A percentile compares a stretch with the other conserved stretches of the same genome.
Conservation (phyloP, 352 stramenopile species). For the Globisporangium irregulare region DNA sequence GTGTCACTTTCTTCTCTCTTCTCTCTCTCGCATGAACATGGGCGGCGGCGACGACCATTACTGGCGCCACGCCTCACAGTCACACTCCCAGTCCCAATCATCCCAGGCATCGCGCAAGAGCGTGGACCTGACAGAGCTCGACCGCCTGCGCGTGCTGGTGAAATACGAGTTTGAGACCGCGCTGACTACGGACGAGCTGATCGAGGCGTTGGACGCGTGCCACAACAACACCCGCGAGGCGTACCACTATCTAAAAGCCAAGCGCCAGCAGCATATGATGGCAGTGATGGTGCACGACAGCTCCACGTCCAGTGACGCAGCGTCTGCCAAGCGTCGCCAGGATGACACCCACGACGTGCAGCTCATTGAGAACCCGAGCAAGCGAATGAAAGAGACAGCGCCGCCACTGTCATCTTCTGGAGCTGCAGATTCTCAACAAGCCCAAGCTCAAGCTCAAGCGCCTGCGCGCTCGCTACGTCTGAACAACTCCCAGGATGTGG, state of each 20-base stretch:
- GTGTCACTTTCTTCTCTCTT: neutral
- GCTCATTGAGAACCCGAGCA: slow-evolving; percentile 12
- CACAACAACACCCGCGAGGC: slow-evolving; percentile 47
- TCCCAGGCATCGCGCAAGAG: slow-evolving; percentile 15
- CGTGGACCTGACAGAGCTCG: slow-evolving; percentile 40
- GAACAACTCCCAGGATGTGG: slow-evolving; percentile 13
- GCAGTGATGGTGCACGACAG: neutral
- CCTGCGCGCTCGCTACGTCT: slow-evolving; percentile 5
- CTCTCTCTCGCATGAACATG: slow-evolving; percentile 12
- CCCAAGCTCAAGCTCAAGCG: neutral
- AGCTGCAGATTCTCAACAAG: neutral
- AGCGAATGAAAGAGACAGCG: slow-evolving; percentile 4
- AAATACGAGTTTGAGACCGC: slow-evolving; percentile 61
- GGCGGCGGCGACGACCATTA: slow-evolving; percentile 16
- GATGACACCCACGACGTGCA: neutral
- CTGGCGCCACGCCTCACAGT: slow-evolving; percentile 2
- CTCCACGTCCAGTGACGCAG: neutral
- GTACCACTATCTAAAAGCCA: slow-evolving; percentile 48
- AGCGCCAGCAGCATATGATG: slow-evolving; percentile 17
- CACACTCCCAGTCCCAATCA: neutral
- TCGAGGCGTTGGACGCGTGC: slow-evolving; percentile 36
- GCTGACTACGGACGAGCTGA: slow-evolving; percentile 41
- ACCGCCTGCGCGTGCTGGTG: slow-evolving; percentile 54
- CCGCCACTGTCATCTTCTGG: neutral
- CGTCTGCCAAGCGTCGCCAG: slow-evolving; percentile 12